Evolutionary conservation across 768 basidiomycete species (phyloP).

Genomic region (Hygrocybe punicea): DNA sequence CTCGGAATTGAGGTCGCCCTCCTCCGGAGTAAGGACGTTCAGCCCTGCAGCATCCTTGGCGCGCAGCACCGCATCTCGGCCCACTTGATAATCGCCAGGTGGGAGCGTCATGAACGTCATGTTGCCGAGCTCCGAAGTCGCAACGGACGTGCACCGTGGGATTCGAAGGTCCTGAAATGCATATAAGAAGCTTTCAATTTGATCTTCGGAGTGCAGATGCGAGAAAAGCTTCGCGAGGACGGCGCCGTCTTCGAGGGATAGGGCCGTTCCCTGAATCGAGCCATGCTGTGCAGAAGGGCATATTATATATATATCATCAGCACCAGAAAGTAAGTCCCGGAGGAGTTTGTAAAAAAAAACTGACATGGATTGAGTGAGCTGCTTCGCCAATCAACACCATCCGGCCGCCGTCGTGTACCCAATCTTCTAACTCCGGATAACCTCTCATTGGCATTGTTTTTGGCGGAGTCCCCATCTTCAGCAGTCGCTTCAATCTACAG

Average conservation of each 20-base stretch:
- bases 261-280: conserved; percentile 45
- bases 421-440: conserved; percentile 45
- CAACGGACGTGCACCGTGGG: conserved; percentile 42
- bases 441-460: conserved; percentile 39
- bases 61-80: conserved; percentile 41
- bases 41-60: conserved; percentile 9
- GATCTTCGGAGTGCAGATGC: conserved; percentile 46
- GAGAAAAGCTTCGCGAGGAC: conserved; percentile 60
- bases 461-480: conserved; percentile 32
- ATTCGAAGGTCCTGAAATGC: conserved; percentile 57
- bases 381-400: conserved; percentile 53
- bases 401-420: conserved; percentile 46
- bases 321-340: background rate
- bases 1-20: conserved; percentile 18
- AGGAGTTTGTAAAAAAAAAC: conserved; percentile 15
- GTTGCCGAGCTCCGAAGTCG: conserved; percentile 43
- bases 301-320: too few species aligned
- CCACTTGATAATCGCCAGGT: conserved; percentile 39
- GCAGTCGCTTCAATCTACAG: conserved; percentile 38
- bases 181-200: conserved; percentile 48
- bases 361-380: conserved; percentile 53
- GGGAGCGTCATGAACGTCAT: conserved; percentile 46
- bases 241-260: conserved; percentile 61
- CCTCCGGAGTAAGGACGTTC: conserved; percentile 9
- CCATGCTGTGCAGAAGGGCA: conserved; percentile 41